Base-by-base conservation (phyloP, 768 basidiomycete species). In the Pisolithus orientalis region DNA sequence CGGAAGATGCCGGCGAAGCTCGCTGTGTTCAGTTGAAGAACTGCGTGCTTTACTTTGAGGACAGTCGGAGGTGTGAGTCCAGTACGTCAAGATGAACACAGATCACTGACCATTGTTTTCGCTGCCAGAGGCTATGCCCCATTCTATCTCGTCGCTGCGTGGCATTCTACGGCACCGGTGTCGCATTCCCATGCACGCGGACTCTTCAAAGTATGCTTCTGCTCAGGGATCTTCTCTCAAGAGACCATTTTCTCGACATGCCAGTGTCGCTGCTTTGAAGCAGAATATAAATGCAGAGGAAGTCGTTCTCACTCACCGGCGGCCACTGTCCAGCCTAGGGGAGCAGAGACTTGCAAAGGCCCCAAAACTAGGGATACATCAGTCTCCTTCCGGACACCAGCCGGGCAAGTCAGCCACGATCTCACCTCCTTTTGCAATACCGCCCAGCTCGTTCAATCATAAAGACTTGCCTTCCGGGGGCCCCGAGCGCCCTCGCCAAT, bases 101-200 rank as follows among this genome's bases (percentile, higher is more conserved):
- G 7, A 8, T 40, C 11, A 42, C 40, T 42, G 17, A 42, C 40
- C 7, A 7, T 24, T 13, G 34, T 34, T 11, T 11, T 34, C 34
- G 34, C 13, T 34, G 34, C 34, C 13, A 34, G 34, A 34, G 34
- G 34, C 34, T 5, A 34, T 34, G 34, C 34, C 34, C 34, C 34
- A 13, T 34, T 13, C 34, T 34, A 14, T 34, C 31, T 37, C 27
- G 31, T 28, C 31, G 28, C 25, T 44, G 17, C 37, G 8, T 37
- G 34, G 34, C 9, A n/a, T 47, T 47, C 25, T 78, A 56, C 71
- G 72, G 59, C 66, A 72, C 52, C 74, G 78, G 75, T 75, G 70
- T 67, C 72, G 77, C 71, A 74, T 80, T 67, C 72, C 80, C 72
- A 83, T 84, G 81, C 78, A 79, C 74, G 61, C 78, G 60, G 75